These are phyloP conservation scores for Sugiyamaella chiloensis DNA, from an alignment of 805 yeast genomes.

Conservation along the genomic window DNA sequence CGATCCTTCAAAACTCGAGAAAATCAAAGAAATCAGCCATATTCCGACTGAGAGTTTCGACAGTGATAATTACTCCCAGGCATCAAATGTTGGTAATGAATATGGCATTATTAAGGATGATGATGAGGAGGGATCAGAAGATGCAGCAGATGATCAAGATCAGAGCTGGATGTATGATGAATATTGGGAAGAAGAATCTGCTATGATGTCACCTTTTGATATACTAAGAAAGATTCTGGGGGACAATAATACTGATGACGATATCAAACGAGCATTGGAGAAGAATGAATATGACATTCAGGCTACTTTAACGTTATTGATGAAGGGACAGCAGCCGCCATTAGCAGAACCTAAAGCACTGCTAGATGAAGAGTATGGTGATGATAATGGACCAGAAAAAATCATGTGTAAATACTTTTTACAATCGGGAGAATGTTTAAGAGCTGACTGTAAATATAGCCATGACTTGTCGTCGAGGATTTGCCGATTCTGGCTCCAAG, in stretches of 20 bases:
- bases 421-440: constrained; percentile 41
- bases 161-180: constrained; percentile 7
- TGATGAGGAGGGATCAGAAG: neutral
- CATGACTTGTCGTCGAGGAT: constrained; percentile 43
- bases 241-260: constrained; percentile 30
- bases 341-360: neutral
- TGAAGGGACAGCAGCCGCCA: constrained; percentile 9
- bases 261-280: constrained; percentile 38
- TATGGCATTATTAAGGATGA: neutral
- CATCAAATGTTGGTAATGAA: neutral
- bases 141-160: constrained; percentile 11
- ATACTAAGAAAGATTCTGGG: constrained; percentile 36
- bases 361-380: neutral
- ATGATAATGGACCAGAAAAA: constrained; percentile 22
- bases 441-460: constrained; percentile 45
- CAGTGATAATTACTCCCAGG: too few species aligned
- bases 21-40: neutral
- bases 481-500: constrained; percentile 48
- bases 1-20: constrained; percentile 19
- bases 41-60: too few species aligned
- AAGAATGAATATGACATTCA: constrained; percentile 38
- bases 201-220: constrained; percentile 36
- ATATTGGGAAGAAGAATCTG: constrained; percentile 13
- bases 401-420: constrained; percentile 42
- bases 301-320: constrained; percentile 27